These are phyloP conservation scores for Lactuca sativa DNA, from an alignment of 129 eudicot species.

Conservation along the genomic window DNA sequence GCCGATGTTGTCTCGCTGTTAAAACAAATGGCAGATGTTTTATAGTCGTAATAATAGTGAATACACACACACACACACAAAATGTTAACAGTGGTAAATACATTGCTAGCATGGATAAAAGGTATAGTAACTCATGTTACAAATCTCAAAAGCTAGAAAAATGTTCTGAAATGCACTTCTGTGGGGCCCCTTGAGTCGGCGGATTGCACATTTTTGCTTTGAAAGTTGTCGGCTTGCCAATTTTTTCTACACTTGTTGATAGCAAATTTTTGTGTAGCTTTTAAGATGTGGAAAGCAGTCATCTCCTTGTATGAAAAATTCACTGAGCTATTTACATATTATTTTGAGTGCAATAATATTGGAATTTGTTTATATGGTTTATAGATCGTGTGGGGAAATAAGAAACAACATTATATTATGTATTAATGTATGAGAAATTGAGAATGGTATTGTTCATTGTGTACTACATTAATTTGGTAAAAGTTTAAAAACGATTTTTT, in stretches of 20 bases:
- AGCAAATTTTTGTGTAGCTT: not conserved
- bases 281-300: not conserved
- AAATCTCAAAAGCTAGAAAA: not conserved
- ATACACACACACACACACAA: not conserved
- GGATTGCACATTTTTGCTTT: not conserved
- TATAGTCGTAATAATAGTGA: not conserved
- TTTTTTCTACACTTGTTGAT: no score
- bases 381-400: not conserved
- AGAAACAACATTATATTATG: no score
- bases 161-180: not conserved
- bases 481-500: no score
- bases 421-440: no score
- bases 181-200: not conserved
- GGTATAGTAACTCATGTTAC: not conserved
- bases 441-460: no score
- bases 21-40: conserved; percentile 45
- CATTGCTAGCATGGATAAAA: no score
- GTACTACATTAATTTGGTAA: no score
- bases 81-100: not conserved
- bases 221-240: not conserved
- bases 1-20: conserved; percentile 67
- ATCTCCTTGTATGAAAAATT: no score
- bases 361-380: not conserved
- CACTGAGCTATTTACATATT: no score
- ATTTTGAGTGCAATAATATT: no score